phyloP scores from a whole-genome alignment of 1,139 yeast species.

The Scheffersomyces segobiensis region DNA sequence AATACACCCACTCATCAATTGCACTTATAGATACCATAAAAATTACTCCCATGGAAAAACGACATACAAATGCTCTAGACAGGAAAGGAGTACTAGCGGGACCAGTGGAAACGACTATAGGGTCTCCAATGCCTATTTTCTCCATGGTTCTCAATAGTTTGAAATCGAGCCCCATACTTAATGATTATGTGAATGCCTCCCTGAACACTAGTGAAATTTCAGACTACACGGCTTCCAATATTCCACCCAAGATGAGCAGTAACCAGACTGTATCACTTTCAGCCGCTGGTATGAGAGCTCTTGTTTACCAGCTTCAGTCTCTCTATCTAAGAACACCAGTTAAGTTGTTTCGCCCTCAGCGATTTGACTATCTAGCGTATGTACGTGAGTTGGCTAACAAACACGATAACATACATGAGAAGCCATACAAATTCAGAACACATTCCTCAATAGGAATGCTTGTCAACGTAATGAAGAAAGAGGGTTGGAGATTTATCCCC shows the following conservation, averaged over 20 bases:
- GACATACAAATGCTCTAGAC: neutral
- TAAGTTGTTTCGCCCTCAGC: constrained; percentile 83
- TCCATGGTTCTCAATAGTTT: neutral
- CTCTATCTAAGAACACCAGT: constrained; percentile 81
- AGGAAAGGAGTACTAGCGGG: neutral
- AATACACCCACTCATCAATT: neutral
- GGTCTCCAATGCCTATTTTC: neutral
- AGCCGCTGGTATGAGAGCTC: constrained; percentile 82
- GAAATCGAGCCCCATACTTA: neutral
- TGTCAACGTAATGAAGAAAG: constrained; percentile 64
- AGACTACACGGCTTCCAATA: neutral
- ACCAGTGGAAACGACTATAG: neutral
- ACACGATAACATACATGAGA: constrained; percentile 46
- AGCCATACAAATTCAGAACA: constrained; percentile 68
- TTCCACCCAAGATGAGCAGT: constrained; percentile 14
- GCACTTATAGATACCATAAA: neutral
- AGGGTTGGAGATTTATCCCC: constrained; percentile 89
- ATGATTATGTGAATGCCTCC: neutral
- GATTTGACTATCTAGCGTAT: constrained; percentile 80
- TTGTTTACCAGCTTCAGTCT: constrained; percentile 76
- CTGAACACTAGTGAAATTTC: neutral
- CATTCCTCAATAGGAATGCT: constrained; percentile 79
- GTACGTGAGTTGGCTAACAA: constrained; percentile 55
- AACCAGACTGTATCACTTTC: constrained; percentile 48
- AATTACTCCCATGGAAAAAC: neutral